Evolutionary conservation across 441 rosid species (phyloP).

Genomic region (Raphanus hybrid): DNA sequence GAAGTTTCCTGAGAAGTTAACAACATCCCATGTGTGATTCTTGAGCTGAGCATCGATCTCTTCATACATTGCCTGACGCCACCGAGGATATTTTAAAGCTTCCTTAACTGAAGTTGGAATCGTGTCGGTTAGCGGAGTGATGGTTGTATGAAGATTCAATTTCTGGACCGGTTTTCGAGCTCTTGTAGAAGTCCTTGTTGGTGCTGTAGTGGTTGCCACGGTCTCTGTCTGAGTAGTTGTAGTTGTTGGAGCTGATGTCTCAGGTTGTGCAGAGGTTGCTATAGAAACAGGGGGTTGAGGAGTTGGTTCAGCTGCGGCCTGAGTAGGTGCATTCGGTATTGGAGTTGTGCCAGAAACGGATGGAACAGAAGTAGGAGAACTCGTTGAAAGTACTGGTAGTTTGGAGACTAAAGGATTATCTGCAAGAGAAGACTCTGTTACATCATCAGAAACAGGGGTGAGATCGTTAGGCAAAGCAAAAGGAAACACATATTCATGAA

Average conservation of each 20-base stretch:
- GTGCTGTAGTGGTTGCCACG: background rate
- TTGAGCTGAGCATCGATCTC: background rate
- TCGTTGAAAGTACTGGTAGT: too few relatives aligned
- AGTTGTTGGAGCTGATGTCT: background rate
- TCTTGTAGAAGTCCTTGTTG: background rate
- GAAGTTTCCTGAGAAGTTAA: background rate
- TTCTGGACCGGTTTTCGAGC: background rate
- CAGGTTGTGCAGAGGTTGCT: background rate
- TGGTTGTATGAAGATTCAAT: background rate
- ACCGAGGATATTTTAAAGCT: background rate
- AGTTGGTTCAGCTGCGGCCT: background rate
- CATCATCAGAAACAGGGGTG: background rate
- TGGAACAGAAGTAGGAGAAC: too few relatives aligned
- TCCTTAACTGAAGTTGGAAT: background rate
- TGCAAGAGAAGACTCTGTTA: background rate
- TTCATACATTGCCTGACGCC: background rate
- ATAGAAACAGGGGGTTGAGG: background rate
- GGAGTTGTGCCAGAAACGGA: background rate
- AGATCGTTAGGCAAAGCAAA: background rate
- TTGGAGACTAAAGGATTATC: background rate
- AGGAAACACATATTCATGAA: background rate
- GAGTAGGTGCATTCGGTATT: background rate
- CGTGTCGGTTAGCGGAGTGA: background rate
- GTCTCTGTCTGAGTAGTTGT: background rate
- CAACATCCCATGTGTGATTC: background rate